Percentiles rank a stretch among this genome's conserved stretches.
Conservation (phyloP, 1,139 yeast genomes). For the Petasospora rhodanensis region DNA sequence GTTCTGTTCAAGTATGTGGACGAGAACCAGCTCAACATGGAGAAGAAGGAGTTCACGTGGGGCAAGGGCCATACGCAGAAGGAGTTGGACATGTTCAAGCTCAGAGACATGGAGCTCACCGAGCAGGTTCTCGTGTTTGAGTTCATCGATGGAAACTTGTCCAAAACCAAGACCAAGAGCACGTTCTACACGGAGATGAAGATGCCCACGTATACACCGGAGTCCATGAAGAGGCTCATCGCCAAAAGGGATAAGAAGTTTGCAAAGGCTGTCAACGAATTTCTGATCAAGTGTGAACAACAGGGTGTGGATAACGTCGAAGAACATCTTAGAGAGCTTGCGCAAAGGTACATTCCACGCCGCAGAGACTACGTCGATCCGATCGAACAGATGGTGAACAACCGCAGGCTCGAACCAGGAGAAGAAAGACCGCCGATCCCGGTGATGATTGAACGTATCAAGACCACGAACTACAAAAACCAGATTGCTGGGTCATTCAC, state of each 20-base stretch:
- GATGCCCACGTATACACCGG: constrained; percentile 42
- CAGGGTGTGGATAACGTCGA: constrained; percentile 35
- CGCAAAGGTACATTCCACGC: constrained; percentile 43
- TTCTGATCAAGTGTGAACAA: constrained; percentile 32
- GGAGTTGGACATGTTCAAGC: constrained; percentile 44
- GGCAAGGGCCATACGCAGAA: constrained; percentile 42
- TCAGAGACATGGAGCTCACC: constrained; percentile 33
- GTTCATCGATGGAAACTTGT: constrained; percentile 64
- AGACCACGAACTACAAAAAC: constrained; percentile 47
- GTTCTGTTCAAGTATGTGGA: constrained; percentile 71
- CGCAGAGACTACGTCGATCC: constrained; percentile 45
- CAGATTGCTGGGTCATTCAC: constrained; percentile 52
- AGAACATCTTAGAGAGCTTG: constrained; percentile 31
- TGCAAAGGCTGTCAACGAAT: constrained; percentile 37
- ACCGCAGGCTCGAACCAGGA: constrained; percentile 25
- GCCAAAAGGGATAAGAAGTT: constrained; percentile 55
- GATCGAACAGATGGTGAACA: constrained; percentile 41
- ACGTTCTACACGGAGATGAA: constrained; percentile 32
- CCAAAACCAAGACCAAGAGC: constrained; percentile 36
- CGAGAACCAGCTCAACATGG: constrained; percentile 55
- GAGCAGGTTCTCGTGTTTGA: constrained; percentile 68
- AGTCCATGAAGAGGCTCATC: constrained; percentile 56
- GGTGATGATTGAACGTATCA: constrained; percentile 44
- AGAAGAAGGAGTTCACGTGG: constrained; percentile 43
- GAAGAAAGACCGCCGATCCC: constrained; percentile 35